Evolutionary conservation across 164 flowering plant species (phyloP), one percentile per base, ranked within the genome.

Genomic region (Sedum album): DNA sequence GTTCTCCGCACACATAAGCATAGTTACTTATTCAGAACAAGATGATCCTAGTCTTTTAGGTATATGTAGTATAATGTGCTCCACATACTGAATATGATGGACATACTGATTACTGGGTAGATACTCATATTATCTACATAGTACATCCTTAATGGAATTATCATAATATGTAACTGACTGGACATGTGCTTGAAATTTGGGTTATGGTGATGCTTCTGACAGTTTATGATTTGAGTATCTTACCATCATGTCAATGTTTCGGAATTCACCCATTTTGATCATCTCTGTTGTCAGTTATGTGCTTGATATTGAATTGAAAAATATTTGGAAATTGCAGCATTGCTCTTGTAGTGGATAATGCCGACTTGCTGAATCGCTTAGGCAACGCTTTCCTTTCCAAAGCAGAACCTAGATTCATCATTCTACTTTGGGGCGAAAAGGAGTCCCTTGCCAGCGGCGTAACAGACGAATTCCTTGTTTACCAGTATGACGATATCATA

Each of bases 371-470:
- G 82, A 83, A 84, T 65, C 84, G 81, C 68, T 78, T 91, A 38
- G 78, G 80, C 25, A 79, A 84, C 69, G 70, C 79, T 65, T 86
- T 93, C 68, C 69, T 44, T 67, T 76, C 85, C 49, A 75, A 69
- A 65, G 80, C 91, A 69, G 38, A 65, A 41, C 62, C 84, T 66
- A 82, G 82, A 79, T 89, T 85, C 78, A 67, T 86, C 44, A 75
- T 93, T 77, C 82, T 93, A 63, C 90, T 93, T 6, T 93, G 98
- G 98, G 98, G 98, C 33, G 90, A 91, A 21, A 93, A 89, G 74
- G 82, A 91, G 62, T 55, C 74, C 73, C 57, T 89, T 30, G 72
- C 69, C 66, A 48, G 31, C 46, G 73, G 73, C 51, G 77, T 72
- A 42, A 66, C 70, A 21, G 75, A 75, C 26, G 74, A 48, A 57